A percentile compares a stretch with the other conserved stretches of the same genome.
Evolutionary conservation across 257 asterid species (phyloP).

Genomic region (Cruciata laevipes): DNA sequence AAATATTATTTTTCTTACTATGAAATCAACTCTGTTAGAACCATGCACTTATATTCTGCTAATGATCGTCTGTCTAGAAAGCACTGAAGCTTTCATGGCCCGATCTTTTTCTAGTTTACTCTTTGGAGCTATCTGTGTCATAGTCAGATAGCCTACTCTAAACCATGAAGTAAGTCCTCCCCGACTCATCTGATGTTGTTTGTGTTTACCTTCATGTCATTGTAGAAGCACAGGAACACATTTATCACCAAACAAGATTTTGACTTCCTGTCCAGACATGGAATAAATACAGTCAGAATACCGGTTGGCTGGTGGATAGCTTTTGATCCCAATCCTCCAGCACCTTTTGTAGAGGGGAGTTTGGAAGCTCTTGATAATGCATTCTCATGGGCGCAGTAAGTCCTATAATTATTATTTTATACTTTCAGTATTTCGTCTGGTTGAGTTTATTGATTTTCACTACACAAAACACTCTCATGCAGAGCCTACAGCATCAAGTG

Average conservation of each 20-base stretch:
- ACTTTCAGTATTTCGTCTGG: constrained; percentile 3
- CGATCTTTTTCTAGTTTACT: neutral
- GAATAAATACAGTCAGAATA: constrained; percentile 71
- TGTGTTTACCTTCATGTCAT: constrained; percentile 16
- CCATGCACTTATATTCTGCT: neutral
- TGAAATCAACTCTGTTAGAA: neutral
- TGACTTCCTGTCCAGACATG: constrained; percentile 57
- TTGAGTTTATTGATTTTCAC: constrained; percentile 10
- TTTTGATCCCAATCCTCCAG: constrained; percentile 60
- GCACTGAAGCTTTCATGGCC: neutral
- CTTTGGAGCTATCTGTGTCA: neutral
- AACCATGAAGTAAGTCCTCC: neutral
- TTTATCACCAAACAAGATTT: constrained; percentile 67
- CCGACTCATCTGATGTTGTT: neutral
- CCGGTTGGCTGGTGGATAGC: constrained; percentile 98
- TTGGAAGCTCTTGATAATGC: constrained; percentile 80
- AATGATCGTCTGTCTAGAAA: neutral
- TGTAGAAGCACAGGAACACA: constrained; percentile 68
- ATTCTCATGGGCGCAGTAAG: constrained; percentile 84
- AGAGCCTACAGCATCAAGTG: constrained; percentile 62
- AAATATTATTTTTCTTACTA: neutral
- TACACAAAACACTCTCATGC: constrained; percentile 14
- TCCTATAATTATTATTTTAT: constrained; percentile 4
- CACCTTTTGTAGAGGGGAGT: constrained; percentile 65
- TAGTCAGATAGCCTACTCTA: neutral